Base-by-base conservation (phyloP, 2,329 filamentous ascomycete species). In the Neonectria hederae region DNA sequence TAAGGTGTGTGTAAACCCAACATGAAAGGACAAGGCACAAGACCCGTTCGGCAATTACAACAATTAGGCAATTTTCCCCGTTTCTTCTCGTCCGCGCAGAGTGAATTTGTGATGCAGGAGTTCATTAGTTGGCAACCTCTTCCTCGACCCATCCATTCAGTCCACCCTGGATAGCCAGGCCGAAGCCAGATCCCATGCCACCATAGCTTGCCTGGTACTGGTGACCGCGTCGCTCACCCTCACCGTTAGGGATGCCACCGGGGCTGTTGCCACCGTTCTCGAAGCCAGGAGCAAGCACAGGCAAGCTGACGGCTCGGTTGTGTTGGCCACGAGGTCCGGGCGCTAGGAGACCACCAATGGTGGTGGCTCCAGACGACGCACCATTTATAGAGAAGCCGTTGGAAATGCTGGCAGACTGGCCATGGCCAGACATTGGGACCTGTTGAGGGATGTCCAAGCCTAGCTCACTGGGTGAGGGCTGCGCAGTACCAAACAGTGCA, bases 271-370 rank as follows among this genome's bases (percentile, higher is more conserved):
- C 83, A 46, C 86, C 85, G 57, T 89, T 89, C 77, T 89, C 86
- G 59, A 89, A 87, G 17, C 86, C 87, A 19, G 88, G 87, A 0
- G 87, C 88, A 58, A 91, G 84, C 5, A 86, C 88, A 1, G 96
- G 96, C 74, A 99, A 83, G 77, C 94, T 97, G 64, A 97, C 93
- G 35, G 96, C 94, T 40, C 96, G 90, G 75, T 89, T 95, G 78
- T 90, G 88, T 67, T 87, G 86, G 32, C 85, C 82, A 35, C 88
- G 84, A 14, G 81, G 77, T 59, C 88, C 88, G 2, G 92, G 92
- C 3, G 92, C 91, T 54, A 96, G 85, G 40, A 97, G 86, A 8
- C 92, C 91, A 46, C 91, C 91, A 65, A 94, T 90, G 1, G 90
- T 92, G 2, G 90, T 89, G 2, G 91, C 83, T 38, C 86, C 87